These are phyloP conservation scores for Penicillium sp. DNA, from an alignment of 2,329 filamentous ascomycete species.

Conservation along the genomic window DNA sequence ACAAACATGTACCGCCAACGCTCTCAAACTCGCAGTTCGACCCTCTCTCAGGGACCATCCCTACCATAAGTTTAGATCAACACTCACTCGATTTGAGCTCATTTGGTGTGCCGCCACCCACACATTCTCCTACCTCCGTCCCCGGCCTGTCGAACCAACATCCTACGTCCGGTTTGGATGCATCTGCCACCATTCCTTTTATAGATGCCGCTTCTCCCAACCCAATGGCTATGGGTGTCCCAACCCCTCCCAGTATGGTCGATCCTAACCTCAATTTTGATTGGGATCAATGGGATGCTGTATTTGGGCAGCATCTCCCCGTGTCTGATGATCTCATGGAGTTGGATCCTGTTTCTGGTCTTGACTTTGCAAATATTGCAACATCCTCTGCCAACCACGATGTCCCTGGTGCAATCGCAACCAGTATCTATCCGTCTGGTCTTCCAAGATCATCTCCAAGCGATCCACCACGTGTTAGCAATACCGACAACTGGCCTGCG, in stretches of 20 bases:
- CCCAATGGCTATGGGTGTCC: conserved; percentile 18
- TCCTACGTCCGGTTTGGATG: not conserved
- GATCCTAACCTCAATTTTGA: conserved; percentile 49
- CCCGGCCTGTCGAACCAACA: conserved; percentile 9
- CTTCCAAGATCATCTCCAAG: not conserved
- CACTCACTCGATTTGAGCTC: conserved; percentile 17
- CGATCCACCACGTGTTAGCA: conserved; percentile 1
- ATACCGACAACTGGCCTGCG: conserved; percentile 9
- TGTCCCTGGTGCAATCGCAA: not conserved
- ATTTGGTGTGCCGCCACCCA: not conserved
- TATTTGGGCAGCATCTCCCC: conserved; percentile 50
- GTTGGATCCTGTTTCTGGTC: conserved; percentile 39
- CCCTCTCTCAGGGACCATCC: conserved; percentile 6
- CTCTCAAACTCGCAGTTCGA: conserved; percentile 17
- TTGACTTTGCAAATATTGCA: conserved; percentile 35
- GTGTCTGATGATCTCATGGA: conserved; percentile 48
- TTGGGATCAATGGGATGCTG: conserved; percentile 53
- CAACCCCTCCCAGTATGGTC: conserved; percentile 40
- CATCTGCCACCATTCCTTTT: conserved; percentile 19
- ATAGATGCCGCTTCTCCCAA: conserved; percentile 26
- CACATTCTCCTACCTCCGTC: not conserved
- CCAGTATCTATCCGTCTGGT: not conserved
- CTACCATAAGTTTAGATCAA: conserved; percentile 4
- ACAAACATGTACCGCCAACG: conserved; percentile 8
- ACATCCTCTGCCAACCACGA: conserved; percentile 1